These are phyloP conservation scores for Mycena pura DNA, from an alignment of 768 basidiomycete species.

Conservation along the genomic window DNA sequence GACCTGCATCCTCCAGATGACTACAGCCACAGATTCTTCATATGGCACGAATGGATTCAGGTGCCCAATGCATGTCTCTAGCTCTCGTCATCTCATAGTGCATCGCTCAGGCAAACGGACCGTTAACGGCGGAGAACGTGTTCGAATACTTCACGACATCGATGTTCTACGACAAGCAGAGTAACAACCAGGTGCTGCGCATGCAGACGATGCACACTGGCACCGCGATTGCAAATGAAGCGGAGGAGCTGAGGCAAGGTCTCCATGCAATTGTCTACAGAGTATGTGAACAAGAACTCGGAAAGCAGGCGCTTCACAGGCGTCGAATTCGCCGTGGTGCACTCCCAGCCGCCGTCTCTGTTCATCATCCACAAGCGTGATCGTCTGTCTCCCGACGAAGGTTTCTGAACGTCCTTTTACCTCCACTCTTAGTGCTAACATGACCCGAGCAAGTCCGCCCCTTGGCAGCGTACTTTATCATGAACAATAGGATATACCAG, in stretches of 20 bases:
- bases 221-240: conserved; percentile 77
- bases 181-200: conserved; percentile 88
- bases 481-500: conserved; percentile 90
- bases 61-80: conserved; percentile 36
- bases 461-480: conserved; percentile 84
- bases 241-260: conserved; percentile 82
- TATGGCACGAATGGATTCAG: conserved; percentile 92
- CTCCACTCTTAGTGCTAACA: conserved; percentile 10
- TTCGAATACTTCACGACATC: conserved; percentile 91
- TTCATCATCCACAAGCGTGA: conserved; percentile 93
- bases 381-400: conserved; percentile 82
- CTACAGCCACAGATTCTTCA: conserved; percentile 83
- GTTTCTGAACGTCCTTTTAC: conserved; percentile 35
- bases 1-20: conserved; percentile 85
- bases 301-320: conserved; percentile 83
- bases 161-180: conserved; percentile 95
- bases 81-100: conserved; percentile 4
- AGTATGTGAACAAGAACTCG: background rate
- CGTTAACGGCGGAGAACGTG: conserved; percentile 76
- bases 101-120: conserved; percentile 68
- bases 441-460: conserved; percentile 65
- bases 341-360: conserved; percentile 78
- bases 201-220: conserved; percentile 94
- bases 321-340: conserved; percentile 85
- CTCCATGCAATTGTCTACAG: background rate